A percentile compares a stretch with the other conserved stretches of the same genome.
Evolutionary conservation across 1,284 basidiomycete species (phyloP).

Genomic region (Sporisorium iseilematis-ciliati): DNA sequence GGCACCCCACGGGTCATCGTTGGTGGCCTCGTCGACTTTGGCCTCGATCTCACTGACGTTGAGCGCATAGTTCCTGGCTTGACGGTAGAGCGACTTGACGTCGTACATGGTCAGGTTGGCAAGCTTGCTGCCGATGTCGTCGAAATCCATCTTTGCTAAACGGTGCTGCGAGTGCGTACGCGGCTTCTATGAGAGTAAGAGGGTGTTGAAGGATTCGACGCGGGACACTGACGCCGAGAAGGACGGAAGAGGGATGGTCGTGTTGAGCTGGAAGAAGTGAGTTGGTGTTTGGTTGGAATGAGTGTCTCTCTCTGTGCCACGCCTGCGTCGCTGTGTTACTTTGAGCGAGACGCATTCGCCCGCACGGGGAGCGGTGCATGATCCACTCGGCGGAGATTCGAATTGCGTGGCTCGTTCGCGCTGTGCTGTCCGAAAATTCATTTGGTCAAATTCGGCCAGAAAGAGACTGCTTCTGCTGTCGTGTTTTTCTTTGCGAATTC

Average conservation of each 20-base stretch:
- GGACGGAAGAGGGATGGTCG: neutral
- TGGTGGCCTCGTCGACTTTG: slow-evolving; percentile 96
- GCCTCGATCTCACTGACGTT: slow-evolving; percentile 97
- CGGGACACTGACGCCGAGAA: neutral
- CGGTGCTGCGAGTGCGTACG: neutral
- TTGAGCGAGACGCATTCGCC: neutral
- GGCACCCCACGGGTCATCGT: slow-evolving; percentile 98
- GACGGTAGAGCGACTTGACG: slow-evolving; percentile 65
- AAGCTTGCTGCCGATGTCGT: slow-evolving; percentile 62
- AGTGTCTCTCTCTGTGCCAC: slow-evolving; percentile 1
- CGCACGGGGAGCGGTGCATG: slow-evolving; percentile 2
- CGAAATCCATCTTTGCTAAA: slow-evolving; percentile 36
- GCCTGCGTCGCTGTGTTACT: slow-evolving; percentile 22
- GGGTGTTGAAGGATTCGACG: neutral
- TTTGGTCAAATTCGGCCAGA: neutral
- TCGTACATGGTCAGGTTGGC: slow-evolving; percentile 69
- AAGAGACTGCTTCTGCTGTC: neutral
- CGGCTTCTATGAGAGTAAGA: neutral
- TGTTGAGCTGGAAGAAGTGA: slow-evolving; percentile 12
- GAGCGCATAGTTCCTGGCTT: slow-evolving; percentile 75
- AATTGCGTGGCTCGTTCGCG: slow-evolving; percentile 20
- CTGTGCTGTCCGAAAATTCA: neutral
- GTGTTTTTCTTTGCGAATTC: neutral
- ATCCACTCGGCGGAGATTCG: neutral
- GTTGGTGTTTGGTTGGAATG: neutral